A percentile compares a stretch with the other conserved stretches of the same genome.
phyloP scores from a whole-genome alignment of 2,329 filamentous ascomycete species.

The Botrytis sinoallii region DNA sequence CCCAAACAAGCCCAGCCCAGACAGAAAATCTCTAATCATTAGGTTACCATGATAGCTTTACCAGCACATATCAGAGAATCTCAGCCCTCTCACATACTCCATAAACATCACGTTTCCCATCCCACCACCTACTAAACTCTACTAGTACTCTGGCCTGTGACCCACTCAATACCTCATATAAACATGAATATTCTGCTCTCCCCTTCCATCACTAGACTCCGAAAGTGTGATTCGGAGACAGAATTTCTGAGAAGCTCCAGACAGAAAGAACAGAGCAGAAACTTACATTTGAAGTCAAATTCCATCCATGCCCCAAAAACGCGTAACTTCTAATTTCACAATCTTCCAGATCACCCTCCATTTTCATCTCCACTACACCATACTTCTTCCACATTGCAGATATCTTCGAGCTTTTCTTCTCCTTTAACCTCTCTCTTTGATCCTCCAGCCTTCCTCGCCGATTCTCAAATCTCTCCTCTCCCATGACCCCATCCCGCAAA shows the following conservation, averaged over 20 bases:
- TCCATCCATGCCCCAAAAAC: fast-evolving
- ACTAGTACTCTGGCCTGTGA: neutral
- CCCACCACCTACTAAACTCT: neutral
- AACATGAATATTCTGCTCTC: neutral
- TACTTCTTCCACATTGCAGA: neutral
- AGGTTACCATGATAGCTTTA: neutral
- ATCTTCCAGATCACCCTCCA: neutral
- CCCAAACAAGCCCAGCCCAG: neutral
- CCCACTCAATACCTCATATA: neutral
- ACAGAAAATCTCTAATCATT: neutral
- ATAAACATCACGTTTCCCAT: neutral
- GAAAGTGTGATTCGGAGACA: neutral
- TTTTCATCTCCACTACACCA: neutral
- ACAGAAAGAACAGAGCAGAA: neutral
- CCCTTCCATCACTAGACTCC: neutral
- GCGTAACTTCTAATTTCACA: neutral
- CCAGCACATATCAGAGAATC: neutral
- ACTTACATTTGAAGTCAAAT: fast-evolving
- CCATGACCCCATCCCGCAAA: neutral
- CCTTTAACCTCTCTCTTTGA: no score
- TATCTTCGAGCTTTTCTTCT: neutral
- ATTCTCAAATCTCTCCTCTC: neutral
- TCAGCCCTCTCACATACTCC: no score
- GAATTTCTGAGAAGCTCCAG: no score
- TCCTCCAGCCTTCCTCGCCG: neutral